Evolutionary conservation across 2,329 filamentous ascomycete genomes (phyloP).

Genomic region (Ophiosphaerella korrae): DNA sequence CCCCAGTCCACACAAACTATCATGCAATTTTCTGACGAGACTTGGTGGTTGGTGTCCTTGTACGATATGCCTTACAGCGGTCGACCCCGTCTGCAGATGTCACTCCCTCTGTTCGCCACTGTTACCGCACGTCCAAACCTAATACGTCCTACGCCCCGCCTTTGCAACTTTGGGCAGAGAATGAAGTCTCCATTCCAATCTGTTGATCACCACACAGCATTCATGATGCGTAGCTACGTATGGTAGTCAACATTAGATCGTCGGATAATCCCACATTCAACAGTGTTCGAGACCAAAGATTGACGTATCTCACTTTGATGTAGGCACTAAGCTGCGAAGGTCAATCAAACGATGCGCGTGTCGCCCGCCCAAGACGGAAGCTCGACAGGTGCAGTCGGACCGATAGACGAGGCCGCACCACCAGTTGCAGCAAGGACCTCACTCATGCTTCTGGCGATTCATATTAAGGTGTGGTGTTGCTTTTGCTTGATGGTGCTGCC

Average conservation of each 20-base stretch:
- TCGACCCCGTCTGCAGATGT: conserved; percentile 9
- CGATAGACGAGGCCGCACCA: conserved; percentile 31
- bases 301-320: conserved; percentile 23
- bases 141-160: no score
- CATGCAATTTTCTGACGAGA: conserved; percentile 19
- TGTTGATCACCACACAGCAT: no score
- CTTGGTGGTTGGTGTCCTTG: neutral
- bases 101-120: neutral
- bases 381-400: conserved; percentile 34
- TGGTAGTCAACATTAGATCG: conserved; percentile 15
- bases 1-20: conserved; percentile 30
- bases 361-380: conserved; percentile 32
- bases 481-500: conserved; percentile 24
- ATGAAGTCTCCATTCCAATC: no score
- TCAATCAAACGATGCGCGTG: conserved; percentile 25
- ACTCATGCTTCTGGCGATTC: conserved; percentile 11
- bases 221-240: conserved; percentile 18
- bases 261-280: conserved; percentile 17
- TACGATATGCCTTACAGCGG: neutral
- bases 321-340: conserved; percentile 23
- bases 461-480: neutral
- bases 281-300: conserved; percentile 33
- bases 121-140: no score
- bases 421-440: conserved; percentile 27
- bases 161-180: no score